Conservation (phyloP, 2,329 filamentous ascomycete species). For the Boeremia exigua region DNA sequence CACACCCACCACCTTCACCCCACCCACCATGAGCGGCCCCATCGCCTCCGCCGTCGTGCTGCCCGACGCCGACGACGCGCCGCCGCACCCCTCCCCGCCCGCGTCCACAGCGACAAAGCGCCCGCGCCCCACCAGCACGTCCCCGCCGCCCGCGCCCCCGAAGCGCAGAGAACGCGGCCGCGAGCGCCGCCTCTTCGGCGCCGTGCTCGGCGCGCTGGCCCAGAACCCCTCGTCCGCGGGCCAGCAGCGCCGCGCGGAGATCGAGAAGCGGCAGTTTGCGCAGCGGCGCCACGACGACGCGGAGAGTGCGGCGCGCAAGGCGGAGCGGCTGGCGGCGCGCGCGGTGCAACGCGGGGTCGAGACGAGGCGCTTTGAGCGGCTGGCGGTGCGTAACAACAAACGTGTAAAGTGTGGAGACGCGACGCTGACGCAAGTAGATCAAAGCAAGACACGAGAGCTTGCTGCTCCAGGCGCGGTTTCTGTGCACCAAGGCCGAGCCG, state of each 20-base stretch:
- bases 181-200: constrained; percentile 84
- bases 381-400: constrained; percentile 79
- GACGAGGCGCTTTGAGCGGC: constrained; percentile 76
- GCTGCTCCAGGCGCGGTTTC: constrained; percentile 72
- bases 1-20: not conserved
- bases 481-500: constrained; percentile 75
- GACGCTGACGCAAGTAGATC: constrained; percentile 68
- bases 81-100: constrained; percentile 38
- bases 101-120: constrained; percentile 61
- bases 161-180: constrained; percentile 73
- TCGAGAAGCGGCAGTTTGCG: constrained; percentile 81
- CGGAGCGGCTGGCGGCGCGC: constrained; percentile 69
- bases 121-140: constrained; percentile 54
- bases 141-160: constrained; percentile 41
- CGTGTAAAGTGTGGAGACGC: too few species aligned
- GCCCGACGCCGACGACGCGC: constrained; percentile 50
- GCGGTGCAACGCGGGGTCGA: constrained; percentile 67
- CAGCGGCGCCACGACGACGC: constrained; percentile 74
- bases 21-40: constrained; percentile 46
- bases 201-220: constrained; percentile 77
- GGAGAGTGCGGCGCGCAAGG: constrained; percentile 72
- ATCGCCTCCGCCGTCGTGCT: constrained; percentile 63
- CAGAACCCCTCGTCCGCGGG: constrained; percentile 68
- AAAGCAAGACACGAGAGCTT: constrained; percentile 74
- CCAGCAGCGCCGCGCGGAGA: constrained; percentile 75